Conservation (phyloP, 441 rosid species). For the Lepidium campestre region DNA sequence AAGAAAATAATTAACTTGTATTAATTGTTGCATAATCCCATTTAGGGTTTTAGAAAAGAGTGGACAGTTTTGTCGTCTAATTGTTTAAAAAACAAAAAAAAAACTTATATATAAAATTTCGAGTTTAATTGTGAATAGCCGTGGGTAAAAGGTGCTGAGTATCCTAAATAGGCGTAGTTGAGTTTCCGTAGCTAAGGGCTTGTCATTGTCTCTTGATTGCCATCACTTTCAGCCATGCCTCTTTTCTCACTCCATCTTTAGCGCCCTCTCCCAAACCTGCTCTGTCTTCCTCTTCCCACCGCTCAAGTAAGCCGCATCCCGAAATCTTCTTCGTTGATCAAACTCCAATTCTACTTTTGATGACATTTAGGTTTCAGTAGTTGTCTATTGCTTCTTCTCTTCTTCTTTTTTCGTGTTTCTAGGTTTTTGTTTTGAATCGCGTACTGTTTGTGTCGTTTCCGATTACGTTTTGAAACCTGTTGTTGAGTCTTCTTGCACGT, state of each 20-base stretch:
- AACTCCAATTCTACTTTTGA: background rate
- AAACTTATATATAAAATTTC: background rate
- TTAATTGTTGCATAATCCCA: no score
- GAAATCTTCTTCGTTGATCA: background rate
- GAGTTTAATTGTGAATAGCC: no score
- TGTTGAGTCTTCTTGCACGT: background rate
- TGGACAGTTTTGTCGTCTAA: no score
- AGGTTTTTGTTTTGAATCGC: background rate
- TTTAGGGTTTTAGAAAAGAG: no score
- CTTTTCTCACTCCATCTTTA: background rate
- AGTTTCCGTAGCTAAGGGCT: background rate
- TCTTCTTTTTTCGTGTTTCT: no score
- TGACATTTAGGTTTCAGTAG: conserved; percentile 2
- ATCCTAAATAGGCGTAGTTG: no score
- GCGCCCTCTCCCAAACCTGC: background rate
- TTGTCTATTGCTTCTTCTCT: background rate
- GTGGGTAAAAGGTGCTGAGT: no score
- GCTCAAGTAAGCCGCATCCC: background rate
- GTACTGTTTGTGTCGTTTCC: background rate
- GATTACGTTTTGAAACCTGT: background rate
- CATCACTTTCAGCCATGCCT: background rate
- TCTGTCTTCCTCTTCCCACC: background rate
- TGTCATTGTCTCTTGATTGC: background rate
- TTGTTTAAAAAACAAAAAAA: no score
- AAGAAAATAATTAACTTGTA: no score